Conservation (phyloP, 202 grass and related monocot genomes). For the Bolboschoenoplectus hybrid region DNA sequence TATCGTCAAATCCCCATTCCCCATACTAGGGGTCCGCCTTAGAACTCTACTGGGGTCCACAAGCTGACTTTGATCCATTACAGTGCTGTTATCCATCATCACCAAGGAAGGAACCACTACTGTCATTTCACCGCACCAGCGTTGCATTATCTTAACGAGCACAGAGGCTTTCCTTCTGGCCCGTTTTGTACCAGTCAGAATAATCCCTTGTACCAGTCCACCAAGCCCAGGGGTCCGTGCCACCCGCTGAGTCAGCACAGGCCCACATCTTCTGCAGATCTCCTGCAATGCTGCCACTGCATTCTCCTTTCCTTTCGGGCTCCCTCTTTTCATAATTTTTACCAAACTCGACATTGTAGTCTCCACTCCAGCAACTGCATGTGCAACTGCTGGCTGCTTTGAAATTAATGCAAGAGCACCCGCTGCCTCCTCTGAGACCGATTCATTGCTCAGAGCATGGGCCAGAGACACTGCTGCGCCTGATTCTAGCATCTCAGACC, state of each 20-base stretch:
- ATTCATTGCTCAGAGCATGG: conserved; percentile 69
- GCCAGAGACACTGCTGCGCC: conserved; percentile 62
- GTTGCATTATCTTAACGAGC: conserved; percentile 78
- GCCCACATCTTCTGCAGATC: conserved; percentile 72
- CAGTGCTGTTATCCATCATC: conserved; percentile 39
- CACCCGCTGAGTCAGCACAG: conserved; percentile 59
- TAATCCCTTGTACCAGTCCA: conserved; percentile 64
- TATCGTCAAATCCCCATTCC: conserved; percentile 69
- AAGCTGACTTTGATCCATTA: conserved; percentile 27
- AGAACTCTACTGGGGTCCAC: conserved; percentile 48
- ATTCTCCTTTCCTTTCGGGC: conserved; percentile 91
- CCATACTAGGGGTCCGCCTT: conserved; percentile 55
- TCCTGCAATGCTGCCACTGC: conserved; percentile 92
- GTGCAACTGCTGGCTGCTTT: conserved; percentile 64
- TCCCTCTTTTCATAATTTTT: conserved; percentile 80
- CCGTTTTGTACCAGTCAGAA: conserved; percentile 73
- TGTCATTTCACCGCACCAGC: conserved; percentile 53
- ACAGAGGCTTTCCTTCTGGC: conserved; percentile 84
- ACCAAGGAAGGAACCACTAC: conserved; percentile 53
- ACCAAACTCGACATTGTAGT: conserved; percentile 64
- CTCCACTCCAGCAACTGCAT: conserved; percentile 68
- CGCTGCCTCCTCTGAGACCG: conserved; percentile 87
- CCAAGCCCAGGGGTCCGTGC: conserved; percentile 60
- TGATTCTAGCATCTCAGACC: conserved; percentile 69
- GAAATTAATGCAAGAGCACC: conserved; percentile 87